A percentile compares a stretch with the other conserved stretches of the same genome.
These are phyloP conservation scores for Wallemia hederae DNA, from an alignment of 1,284 basidiomycete species.

Conservation along the genomic window DNA sequence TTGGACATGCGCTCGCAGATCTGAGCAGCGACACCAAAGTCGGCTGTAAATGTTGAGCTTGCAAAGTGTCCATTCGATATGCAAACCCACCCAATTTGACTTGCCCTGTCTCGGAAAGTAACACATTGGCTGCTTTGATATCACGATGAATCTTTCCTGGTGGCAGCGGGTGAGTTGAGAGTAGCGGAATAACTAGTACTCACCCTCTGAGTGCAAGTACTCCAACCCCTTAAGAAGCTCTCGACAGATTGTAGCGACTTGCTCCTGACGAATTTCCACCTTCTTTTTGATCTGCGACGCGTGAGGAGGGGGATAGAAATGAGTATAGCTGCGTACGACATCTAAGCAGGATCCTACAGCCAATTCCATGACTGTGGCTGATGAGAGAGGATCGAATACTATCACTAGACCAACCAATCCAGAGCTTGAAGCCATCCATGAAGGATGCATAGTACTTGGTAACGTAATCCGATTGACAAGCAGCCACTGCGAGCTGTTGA, in stretches of 20 bases:
- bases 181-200: not conserved
- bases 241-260: slow-evolving; percentile 78
- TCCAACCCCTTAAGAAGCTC: slow-evolving; percentile 80
- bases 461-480: slow-evolving; percentile 84
- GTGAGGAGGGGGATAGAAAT: not conserved
- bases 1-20: slow-evolving; percentile 43
- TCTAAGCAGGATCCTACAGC: slow-evolving; percentile 95
- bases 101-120: slow-evolving; percentile 61
- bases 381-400: not conserved
- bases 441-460: slow-evolving; percentile 93
- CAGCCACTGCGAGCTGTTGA: slow-evolving; percentile 26
- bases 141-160: slow-evolving; percentile 79
- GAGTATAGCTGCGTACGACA: slow-evolving; percentile 20
- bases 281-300: not conserved
- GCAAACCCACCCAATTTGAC: slow-evolving; percentile 42
- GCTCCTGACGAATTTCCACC: slow-evolving; percentile 26
- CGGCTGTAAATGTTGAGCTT: slow-evolving; percentile 23
- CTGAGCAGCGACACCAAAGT: slow-evolving; percentile 85
- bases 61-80: not conserved
- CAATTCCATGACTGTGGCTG: slow-evolving; percentile 59
- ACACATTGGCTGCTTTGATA: slow-evolving; percentile 91
- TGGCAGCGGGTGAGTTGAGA: not conserved
- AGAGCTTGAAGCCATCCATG: slow-evolving; percentile 82
- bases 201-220: slow-evolving; percentile 53
- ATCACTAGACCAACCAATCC: slow-evolving; percentile 29